Conservation (phyloP, 345 rosid genomes). For the Brassica rapa region DNA sequence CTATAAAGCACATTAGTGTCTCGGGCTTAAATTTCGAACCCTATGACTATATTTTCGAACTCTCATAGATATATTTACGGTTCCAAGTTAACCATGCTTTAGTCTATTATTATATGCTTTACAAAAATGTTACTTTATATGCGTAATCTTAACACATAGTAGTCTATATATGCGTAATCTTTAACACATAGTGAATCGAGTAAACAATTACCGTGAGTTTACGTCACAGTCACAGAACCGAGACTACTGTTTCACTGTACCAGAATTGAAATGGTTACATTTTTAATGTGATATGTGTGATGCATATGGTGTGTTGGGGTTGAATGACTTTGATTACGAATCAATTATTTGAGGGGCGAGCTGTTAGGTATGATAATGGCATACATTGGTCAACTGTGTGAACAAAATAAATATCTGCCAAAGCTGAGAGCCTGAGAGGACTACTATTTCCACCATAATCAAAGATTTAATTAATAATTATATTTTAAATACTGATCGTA, state of each 20-base stretch:
- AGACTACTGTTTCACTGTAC: neutral
- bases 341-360: neutral
- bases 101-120: no score
- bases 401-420: constrained; percentile 1
- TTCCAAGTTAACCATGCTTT: no score
- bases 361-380: neutral
- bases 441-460: neutral
- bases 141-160: no score
- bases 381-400: constrained; percentile 14
- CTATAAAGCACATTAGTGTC: no score
- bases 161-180: no score
- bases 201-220: neutral
- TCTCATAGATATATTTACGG: no score
- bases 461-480: neutral
- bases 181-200: no score
- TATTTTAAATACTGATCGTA: neutral
- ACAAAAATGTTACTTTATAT: no score
- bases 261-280: neutral
- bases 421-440: neutral
- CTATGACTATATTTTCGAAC: no score
- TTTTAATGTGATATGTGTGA: neutral
- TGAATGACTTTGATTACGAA: neutral
- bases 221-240: neutral
- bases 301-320: neutral
- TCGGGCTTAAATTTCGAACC: no score